Conservation (phyloP, 1,284 basidiomycete species). For the Vanrija humicola region DNA sequence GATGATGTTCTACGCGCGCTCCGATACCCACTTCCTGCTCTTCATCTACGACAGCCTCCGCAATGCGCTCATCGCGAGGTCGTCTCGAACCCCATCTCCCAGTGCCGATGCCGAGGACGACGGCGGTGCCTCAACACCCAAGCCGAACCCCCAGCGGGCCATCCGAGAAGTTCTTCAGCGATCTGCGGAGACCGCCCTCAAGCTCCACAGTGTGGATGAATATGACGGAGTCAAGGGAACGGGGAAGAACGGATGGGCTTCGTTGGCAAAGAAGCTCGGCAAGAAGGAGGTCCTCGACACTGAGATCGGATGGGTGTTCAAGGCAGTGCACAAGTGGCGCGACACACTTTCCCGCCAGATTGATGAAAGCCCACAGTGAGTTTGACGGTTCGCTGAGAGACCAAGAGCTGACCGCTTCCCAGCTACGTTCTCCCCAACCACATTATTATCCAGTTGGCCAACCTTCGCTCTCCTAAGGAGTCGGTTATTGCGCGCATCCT, state of each 20-base stretch:
- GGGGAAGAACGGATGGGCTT: conserved; percentile 70
- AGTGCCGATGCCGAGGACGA: conserved; percentile 5
- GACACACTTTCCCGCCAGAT: conserved; percentile 74
- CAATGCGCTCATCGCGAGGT: conserved; percentile 67
- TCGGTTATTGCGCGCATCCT: conserved; percentile 47
- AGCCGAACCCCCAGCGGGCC: conserved; percentile 32
- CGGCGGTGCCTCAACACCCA: conserved; percentile 8
- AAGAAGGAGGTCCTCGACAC: conserved; percentile 53
- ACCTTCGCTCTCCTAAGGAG: conserved; percentile 57
- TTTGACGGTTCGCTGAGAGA: conserved; percentile 2
- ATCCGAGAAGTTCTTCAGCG: conserved; percentile 59
- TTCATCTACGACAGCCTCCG: conserved; percentile 92
- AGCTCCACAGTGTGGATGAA: conserved; percentile 61
- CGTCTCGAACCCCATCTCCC: conserved; percentile 35
- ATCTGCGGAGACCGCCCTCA: conserved; percentile 69
- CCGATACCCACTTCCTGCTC: conserved; percentile 91
- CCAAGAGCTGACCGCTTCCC: conserved; percentile 1
- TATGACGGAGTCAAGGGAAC: conserved; percentile 66
- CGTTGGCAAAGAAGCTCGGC: conserved; percentile 73
- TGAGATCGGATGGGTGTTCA: conserved; percentile 63
- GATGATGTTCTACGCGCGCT: conserved; percentile 88
- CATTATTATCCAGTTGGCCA: conserved; percentile 64
- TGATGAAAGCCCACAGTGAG: conserved; percentile 79
- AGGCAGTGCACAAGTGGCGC: conserved; percentile 76
- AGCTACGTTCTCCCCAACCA: conserved; percentile 63